Percentiles rank a stretch among this genome's conserved stretches.
phyloP scores from a whole-genome alignment of 345 rosid genomes.

The Leavenworthia alabamica region DNA sequence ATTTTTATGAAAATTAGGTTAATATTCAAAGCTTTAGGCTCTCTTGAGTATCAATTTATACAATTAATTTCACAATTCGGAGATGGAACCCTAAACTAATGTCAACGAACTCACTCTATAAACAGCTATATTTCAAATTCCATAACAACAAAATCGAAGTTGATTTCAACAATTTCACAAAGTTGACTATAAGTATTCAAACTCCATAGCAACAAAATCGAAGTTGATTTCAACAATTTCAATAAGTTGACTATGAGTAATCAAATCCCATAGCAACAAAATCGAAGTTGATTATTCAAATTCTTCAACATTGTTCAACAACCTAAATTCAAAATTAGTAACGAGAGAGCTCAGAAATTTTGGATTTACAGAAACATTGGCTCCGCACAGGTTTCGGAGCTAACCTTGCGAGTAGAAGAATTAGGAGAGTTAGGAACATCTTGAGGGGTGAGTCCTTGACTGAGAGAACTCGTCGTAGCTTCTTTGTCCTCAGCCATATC shows the following conservation, averaged over 20 bases:
- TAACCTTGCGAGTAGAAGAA: conserved; percentile 74
- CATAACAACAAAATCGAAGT: not conserved
- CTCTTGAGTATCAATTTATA: not conserved
- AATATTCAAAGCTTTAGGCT: not conserved
- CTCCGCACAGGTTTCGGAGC: not conserved
- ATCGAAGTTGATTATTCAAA: not conserved
- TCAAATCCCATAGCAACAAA: not conserved
- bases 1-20: conserved; percentile 5
- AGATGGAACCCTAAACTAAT: not conserved
- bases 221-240: not conserved
- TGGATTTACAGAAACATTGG: too few relatives aligned
- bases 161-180: not conserved
- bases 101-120: not conserved
- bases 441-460: conserved; percentile 47
- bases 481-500: conserved; percentile 49
- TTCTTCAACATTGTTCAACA: not conserved
- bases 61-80: not conserved
- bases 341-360: not conserved
- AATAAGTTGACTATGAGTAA: not conserved
- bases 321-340: not conserved
- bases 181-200: not conserved
- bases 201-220: not conserved
- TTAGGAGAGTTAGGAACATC: conserved; percentile 64
- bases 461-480: conserved; percentile 46
- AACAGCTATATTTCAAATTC: not conserved